phyloP scores from a whole-genome alignment of 345 rosid genomes.

The Atalantia buxifolia region DNA sequence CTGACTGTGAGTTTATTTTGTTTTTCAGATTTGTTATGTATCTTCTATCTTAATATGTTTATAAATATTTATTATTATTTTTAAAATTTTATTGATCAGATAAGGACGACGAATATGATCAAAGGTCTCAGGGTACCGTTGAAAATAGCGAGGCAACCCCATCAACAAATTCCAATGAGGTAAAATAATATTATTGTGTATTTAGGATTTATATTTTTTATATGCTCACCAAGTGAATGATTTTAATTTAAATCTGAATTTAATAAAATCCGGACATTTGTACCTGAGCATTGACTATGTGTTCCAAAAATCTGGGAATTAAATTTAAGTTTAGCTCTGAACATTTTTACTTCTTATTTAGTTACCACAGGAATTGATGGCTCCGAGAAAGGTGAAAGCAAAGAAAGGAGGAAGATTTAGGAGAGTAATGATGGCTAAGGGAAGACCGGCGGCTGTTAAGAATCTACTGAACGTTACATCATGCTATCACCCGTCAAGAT shows the following conservation, averaged over 20 bases:
- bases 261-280: too few relatives aligned
- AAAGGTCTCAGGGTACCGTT: neutral
- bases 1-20: neutral
- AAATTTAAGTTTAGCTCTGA: neutral
- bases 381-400: conserved; percentile 6
- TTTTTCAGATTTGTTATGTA: neutral
- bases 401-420: conserved; percentile 15
- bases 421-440: conserved; percentile 13
- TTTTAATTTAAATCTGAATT: too few relatives aligned
- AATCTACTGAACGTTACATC: conserved; percentile 23
- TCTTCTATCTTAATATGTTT: neutral
- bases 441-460: conserved; percentile 19
- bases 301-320: neutral
- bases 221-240: too few relatives aligned
- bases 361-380: conserved; percentile 6
- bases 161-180: conserved; percentile 2
- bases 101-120: neutral
- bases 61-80: neutral
- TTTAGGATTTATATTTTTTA: too few relatives aligned
- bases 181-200: neutral
- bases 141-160: neutral
- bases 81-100: neutral
- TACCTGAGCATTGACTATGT: too few relatives aligned
- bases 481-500: conserved; percentile 25
- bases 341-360: neutral